phyloP scores from a whole-genome alignment of 177 flowering plant species.

The Tripterygium wilfordii region DNA sequence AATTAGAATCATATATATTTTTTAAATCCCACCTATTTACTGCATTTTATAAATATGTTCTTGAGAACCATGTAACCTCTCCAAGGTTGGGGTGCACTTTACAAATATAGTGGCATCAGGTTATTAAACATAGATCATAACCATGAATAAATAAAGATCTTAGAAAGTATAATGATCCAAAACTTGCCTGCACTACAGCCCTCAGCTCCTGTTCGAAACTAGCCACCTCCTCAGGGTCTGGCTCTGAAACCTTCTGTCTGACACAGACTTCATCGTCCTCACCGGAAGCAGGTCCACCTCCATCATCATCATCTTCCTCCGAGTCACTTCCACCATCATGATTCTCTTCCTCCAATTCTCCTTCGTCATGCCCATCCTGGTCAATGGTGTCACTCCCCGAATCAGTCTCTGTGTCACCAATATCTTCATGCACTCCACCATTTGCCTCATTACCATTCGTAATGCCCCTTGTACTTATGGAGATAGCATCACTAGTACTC shows the following conservation, averaged over 20 bases:
- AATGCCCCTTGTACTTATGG: slow-evolving; percentile 42
- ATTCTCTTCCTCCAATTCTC: slow-evolving; percentile 57
- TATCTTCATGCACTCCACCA: slow-evolving; percentile 57
- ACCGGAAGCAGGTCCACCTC: slow-evolving; percentile 63
- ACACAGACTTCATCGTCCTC: slow-evolving; percentile 91
- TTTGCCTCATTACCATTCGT: slow-evolving; percentile 60
- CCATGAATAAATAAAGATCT: no score
- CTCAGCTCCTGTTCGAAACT: slow-evolving; percentile 81
- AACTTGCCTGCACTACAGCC: slow-evolving; percentile 70
- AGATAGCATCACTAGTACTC: slow-evolving; percentile 16
- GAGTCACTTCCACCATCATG: slow-evolving; percentile 53
- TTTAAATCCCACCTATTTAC: no score
- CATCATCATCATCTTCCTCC: slow-evolving; percentile 61
- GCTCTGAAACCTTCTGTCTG: slow-evolving; percentile 57
- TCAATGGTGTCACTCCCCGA: slow-evolving; percentile 73
- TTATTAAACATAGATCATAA: no score
- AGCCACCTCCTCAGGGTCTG: slow-evolving; percentile 81
- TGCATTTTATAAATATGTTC: no score
- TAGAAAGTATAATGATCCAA: background rate
- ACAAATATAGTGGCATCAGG: no score
- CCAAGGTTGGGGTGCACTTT: no score
- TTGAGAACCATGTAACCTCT: no score
- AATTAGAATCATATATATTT: no score
- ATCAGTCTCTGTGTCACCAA: slow-evolving; percentile 61
- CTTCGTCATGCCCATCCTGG: slow-evolving; percentile 57